Evolutionary conservation across 176 grass and related monocot genomes (phyloP), one percentile per base, ranked within the genome.

Genomic region (Aegilops longissima): DNA sequence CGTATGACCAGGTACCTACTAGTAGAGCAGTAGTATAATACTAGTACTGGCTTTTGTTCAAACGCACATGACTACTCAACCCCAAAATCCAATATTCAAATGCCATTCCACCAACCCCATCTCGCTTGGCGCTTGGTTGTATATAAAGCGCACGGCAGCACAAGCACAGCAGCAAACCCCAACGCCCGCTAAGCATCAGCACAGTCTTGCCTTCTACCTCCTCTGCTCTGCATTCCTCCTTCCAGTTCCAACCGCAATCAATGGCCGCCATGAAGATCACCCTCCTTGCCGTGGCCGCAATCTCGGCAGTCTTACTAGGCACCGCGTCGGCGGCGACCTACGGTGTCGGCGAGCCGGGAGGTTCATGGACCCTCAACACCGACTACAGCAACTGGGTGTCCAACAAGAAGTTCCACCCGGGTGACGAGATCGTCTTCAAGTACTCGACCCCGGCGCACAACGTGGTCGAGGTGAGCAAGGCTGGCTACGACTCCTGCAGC

Each of bases 391-490:
- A 49, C 9, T 95, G 93, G 93, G 90, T 51, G 5, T 20, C 87
- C 52, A 42, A 61, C 33, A 88, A 88, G 76, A 66, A n/a, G 35
- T 95, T 95, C 84, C 82, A 85, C 75, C 27, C 83, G 0, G 80
- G 85, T 5, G 93, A 95, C 63, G 9, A 52, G 54, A 16, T 95
- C 13, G 66, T 74, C 39, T 95, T 95, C 82, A 87, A 88, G 66
- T 95, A 90, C 78, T 4, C 25, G 0, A 1, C 36, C 0, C 21
- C 62, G 13, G 0, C 0, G 1, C 93, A 95, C 81, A 83, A 92
- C 30, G 93, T 95, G 63, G 3, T 85, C 40, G 86, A 89, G 77
- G 91, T 95, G 80, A 91, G 1, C 77, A 78, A 87, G 78, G 45
- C 70, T 6, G 81, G 38, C 64, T 91, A 79, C 84, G 80, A 79